Base-by-base conservation (phyloP, 257 asterid genomes). In the Solanum commersonii region DNA sequence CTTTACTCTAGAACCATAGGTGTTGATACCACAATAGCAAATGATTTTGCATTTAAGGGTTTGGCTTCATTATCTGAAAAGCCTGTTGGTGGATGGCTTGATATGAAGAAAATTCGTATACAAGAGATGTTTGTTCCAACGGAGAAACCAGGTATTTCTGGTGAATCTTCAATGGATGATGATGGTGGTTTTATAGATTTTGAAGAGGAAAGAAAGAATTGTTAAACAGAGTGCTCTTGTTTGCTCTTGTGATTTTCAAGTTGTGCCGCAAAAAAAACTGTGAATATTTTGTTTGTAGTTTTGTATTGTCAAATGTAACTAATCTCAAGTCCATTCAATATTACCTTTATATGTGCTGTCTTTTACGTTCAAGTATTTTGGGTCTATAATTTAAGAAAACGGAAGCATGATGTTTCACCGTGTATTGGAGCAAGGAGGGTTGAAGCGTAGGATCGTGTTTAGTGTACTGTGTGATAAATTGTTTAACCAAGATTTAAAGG, bases 1-100 rank as follows among this genome's bases (percentile, higher is more conserved):
- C 90, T 94, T 8, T 96, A 94, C 76, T 84, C 91, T 56, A 98
- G 98, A 56, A 90, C 91, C 6, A 89, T 87, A 72, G 97, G 92
- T 46, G 90, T 93, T 29, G 94, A 85, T 83, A 92, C 94, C 90
- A 77, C 94, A 89, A 78, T 49, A 87, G 93, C 89, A 85, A 70
- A 72, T 29, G 88, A 63, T 46, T 81, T 93, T 83, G 84, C 94
- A 25, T 84, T 89, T 6, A 90, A 92, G 90, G 93, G 94, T 60
- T 70, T 94, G 86, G 89, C 87, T 38, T 87, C 91, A n/a, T 49
- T 93, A 42, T 87, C 95, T 1, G 95, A 91, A 82, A 92, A 82
- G 84, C 83, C 93, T 15, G 67, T 88, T 5, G n/a, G 65, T 8
- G 85, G 40, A 81, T 78, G 60, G 84, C 5, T 78, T 10, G 38